These are phyloP conservation scores for Mycosphaerelloides madeirae DNA, from an alignment of 2,329 filamentous ascomycete species.

Conservation along the genomic window DNA sequence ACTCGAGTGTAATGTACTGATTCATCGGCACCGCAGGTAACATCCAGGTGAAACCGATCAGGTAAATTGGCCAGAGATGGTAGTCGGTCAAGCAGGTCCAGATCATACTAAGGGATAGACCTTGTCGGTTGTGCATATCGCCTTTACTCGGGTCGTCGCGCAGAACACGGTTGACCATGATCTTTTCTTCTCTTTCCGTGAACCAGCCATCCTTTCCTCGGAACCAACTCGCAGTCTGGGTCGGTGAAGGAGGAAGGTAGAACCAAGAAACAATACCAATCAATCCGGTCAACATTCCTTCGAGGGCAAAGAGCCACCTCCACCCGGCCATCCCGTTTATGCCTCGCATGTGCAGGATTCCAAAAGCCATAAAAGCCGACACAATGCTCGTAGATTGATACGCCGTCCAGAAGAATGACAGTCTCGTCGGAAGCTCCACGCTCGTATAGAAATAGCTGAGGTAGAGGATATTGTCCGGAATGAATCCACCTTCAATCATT, in stretches of 20 bases:
- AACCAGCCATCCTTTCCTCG: constrained; percentile 61
- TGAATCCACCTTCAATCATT: constrained; percentile 44
- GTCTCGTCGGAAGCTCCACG: constrained; percentile 61
- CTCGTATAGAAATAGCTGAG: constrained; percentile 70
- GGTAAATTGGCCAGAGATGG: constrained; percentile 53
- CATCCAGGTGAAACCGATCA: constrained; percentile 45
- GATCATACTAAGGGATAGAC: constrained; percentile 45
- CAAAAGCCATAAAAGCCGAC: constrained; percentile 54
- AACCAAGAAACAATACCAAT: constrained; percentile 53
- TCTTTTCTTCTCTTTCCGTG: constrained; percentile 55
- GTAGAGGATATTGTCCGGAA: constrained; percentile 55
- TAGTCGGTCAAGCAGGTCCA: constrained; percentile 51
- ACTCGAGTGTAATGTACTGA: constrained; percentile 39
- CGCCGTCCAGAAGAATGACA: constrained; percentile 68
- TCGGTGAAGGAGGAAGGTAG: constrained; percentile 56
- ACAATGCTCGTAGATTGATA: constrained; percentile 55
- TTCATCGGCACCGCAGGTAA: constrained; percentile 35
- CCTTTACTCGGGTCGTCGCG: constrained; percentile 60
- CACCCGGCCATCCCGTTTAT: constrained; percentile 49
- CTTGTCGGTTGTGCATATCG: constrained; percentile 58
- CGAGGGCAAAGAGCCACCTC: constrained; percentile 55
- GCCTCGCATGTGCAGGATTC: constrained; percentile 43
- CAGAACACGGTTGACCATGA: constrained; percentile 59
- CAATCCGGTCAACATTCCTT: constrained; percentile 50
- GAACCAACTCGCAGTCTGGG: constrained; percentile 58